Evolutionary conservation across 257 asterid species (phyloP).

Genomic region (Buddleja alternifolia): DNA sequence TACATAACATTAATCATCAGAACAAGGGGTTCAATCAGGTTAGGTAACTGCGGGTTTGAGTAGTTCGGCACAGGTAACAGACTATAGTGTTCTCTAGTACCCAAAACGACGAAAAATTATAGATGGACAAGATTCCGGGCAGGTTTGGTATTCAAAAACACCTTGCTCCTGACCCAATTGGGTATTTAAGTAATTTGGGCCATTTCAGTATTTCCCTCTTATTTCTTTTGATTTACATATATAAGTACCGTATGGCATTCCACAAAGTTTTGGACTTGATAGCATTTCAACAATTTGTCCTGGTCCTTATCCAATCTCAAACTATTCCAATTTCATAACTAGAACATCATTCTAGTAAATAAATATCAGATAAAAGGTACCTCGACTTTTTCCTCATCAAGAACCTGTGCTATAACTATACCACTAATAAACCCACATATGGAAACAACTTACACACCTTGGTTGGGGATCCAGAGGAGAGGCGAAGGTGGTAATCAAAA

Average conservation of each 20-base stretch:
- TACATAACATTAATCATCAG: too few relatives aligned
- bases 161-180: not conserved
- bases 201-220: not conserved
- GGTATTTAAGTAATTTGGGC: not conserved
- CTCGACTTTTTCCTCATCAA: not conserved
- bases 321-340: not conserved
- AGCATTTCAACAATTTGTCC: not conserved
- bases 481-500: not conserved
- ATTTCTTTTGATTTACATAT: not conserved
- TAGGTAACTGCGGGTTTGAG: not conserved
- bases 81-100: too few relatives aligned
- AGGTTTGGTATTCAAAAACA: too few relatives aligned
- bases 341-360: not conserved
- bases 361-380: not conserved
- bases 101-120: too few relatives aligned
- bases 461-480: too few relatives aligned
- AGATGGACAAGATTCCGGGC: too few relatives aligned
- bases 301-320: not conserved
- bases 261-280: not conserved
- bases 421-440: too few relatives aligned
- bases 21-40: too few relatives aligned
- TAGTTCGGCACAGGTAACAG: not conserved
- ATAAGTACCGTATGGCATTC: not conserved
- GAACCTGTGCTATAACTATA: not conserved
- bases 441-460: too few relatives aligned